Conservation (phyloP, 495 filamentous ascomycete species). For the Massariosphaeria phaeospora region DNA sequence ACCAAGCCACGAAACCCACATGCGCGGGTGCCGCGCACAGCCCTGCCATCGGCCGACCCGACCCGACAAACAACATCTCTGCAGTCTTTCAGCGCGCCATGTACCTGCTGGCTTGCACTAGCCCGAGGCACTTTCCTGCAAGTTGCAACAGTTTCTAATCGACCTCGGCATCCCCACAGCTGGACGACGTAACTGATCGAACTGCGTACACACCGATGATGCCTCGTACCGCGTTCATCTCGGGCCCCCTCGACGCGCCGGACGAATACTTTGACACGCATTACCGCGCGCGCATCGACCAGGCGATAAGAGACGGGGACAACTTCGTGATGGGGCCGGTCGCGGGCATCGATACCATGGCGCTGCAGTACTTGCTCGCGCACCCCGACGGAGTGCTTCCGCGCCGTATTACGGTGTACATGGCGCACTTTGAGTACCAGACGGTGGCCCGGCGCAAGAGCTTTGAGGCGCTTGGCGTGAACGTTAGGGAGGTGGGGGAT, state of each 20-base stretch:
- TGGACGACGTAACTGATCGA: no score
- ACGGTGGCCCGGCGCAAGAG: background rate
- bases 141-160: no score
- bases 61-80: no score
- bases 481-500: constrained; percentile 5
- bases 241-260: constrained; percentile 19
- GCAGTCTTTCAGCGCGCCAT: no score
- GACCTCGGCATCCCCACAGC: no score
- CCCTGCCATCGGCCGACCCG: no score
- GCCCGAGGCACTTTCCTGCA: no score
- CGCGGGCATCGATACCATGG: constrained; percentile 21
- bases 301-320: constrained; percentile 9
- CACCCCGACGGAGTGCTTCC: background rate
- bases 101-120: no score
- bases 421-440: constrained; percentile 20
- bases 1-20: no score
- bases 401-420: constrained; percentile 16
- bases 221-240: constrained; percentile 21
- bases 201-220: background rate
- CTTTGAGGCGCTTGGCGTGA: constrained; percentile 13
- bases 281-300: constrained; percentile 1
- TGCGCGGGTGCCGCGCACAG: no score
- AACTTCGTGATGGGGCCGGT: constrained; percentile 25
- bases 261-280: constrained; percentile 14
- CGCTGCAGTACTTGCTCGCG: constrained; percentile 13